These are phyloP conservation scores for Adiantum capillusveneris DNA, from an alignment of 75 land plant genomes.

Conservation along the genomic window DNA sequence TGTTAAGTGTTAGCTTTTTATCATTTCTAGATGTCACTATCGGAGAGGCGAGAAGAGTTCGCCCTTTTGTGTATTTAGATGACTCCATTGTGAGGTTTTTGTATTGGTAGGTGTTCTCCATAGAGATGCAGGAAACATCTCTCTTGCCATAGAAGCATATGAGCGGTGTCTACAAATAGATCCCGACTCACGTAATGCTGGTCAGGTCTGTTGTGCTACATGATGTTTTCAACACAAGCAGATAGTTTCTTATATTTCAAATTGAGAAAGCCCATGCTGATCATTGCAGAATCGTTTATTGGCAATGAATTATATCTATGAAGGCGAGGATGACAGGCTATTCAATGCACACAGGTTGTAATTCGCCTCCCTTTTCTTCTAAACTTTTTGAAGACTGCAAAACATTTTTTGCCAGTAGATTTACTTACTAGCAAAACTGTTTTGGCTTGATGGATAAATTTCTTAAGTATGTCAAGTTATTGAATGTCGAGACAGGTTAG, in stretches of 20 bases:
- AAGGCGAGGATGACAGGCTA: constrained; percentile 75
- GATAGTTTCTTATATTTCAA: not conserved
- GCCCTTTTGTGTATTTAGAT: too few relatives aligned
- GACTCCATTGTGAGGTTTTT: too few relatives aligned
- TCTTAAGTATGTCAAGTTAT: too few relatives aligned
- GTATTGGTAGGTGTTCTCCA: constrained; percentile 99
- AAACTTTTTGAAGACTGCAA: not conserved
- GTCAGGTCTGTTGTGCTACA: constrained; percentile 55
- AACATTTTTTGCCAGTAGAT: too few relatives aligned
- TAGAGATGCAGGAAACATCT: constrained; percentile 92
- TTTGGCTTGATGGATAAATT: too few relatives aligned
- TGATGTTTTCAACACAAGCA: not conserved
- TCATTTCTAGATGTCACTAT: too few relatives aligned
- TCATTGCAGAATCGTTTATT: constrained; percentile 82
- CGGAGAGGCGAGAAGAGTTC: too few relatives aligned
- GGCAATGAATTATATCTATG: constrained; percentile 90
- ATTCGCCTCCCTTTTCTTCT: not conserved
- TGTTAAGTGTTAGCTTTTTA: too few relatives aligned
- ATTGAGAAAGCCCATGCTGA: not conserved
- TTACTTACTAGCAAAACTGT: too few relatives aligned
- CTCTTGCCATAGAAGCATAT: constrained; percentile 87
- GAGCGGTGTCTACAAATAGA: constrained; percentile 93
- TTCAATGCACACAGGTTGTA: constrained; percentile 83
- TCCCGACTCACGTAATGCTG: constrained; percentile 99
- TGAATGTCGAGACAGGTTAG: too few relatives aligned